phyloP scores from a whole-genome alignment of 164 flowering plant genomes.

The Saururus chinensis region DNA sequence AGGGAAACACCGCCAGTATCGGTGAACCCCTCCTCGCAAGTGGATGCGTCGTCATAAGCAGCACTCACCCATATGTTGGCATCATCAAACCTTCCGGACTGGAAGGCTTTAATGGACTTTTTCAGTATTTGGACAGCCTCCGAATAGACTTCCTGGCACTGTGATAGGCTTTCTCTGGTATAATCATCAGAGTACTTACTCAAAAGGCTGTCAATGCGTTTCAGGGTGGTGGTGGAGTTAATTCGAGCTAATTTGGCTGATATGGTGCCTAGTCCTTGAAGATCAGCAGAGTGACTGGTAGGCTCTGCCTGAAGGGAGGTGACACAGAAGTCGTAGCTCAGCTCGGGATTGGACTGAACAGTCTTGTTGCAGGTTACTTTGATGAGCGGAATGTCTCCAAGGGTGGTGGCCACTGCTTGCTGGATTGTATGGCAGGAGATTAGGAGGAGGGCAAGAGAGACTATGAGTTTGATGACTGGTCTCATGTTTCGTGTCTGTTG shows the following conservation, averaged over 20 bases:
- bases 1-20: conserved; percentile 17
- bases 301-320: conserved; percentile 10
- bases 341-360: not conserved
- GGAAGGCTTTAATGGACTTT: conserved; percentile 13
- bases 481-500: not conserved
- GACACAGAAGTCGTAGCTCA: conserved; percentile 22
- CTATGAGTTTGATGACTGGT: not conserved
- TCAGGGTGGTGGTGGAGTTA: conserved; percentile 15
- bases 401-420: not conserved
- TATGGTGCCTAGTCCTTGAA: conserved; percentile 14
- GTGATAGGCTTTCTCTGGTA: conserved; percentile 9
- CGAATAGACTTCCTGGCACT: conserved; percentile 25
- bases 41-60: conserved; percentile 23
- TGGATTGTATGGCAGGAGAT: not conserved
- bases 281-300: conserved; percentile 11
- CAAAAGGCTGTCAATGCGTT: conserved; percentile 11
- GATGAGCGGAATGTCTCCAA: not conserved
- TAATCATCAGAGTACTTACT: not conserved
- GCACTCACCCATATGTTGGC: conserved; percentile 20
- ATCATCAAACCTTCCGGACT: conserved; percentile 4
- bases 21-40: conserved; percentile 30
- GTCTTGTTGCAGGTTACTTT: conserved; percentile 8
- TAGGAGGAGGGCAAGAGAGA: conserved; percentile 4
- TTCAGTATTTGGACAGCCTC: conserved; percentile 14
- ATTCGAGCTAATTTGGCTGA: conserved; percentile 10